phyloP scores from a whole-genome alignment of 257 asterid genomes.

The Striga asiatica region DNA sequence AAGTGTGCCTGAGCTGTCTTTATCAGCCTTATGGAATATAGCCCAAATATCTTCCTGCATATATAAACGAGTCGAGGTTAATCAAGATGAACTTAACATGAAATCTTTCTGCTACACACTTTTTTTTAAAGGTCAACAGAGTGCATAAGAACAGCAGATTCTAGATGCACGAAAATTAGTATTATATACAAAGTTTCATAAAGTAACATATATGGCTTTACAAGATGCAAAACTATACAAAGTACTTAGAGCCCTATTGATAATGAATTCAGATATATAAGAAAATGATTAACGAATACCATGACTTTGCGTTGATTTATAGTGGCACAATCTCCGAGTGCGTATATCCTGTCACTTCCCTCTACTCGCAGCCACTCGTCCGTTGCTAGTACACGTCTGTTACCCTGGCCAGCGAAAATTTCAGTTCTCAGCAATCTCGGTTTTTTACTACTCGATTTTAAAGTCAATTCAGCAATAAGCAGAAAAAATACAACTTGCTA shows the following conservation, averaged over 20 bases:
- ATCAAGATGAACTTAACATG: too few relatives aligned
- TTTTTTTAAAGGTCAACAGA: neutral
- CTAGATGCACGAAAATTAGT: too few relatives aligned
- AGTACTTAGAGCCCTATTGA: neutral
- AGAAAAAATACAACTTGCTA: neutral
- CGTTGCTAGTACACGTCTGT: constrained; percentile 77
- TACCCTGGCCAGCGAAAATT: constrained; percentile 35
- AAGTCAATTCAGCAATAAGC: constrained; percentile 3
- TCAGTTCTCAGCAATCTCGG: constrained; percentile 2
- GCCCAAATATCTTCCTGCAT: constrained; percentile 75
- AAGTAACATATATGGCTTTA: constrained; percentile 2
- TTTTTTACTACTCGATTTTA: neutral
- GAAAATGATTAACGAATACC: constrained; percentile 43
- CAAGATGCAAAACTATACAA: neutral
- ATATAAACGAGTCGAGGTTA: neutral
- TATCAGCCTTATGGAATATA: constrained; percentile 78
- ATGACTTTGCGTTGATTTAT: constrained; percentile 84
- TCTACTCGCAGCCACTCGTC: constrained; percentile 96
- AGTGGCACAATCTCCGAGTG: constrained; percentile 90
- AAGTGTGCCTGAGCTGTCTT: constrained; percentile 86
- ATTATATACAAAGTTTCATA: too few relatives aligned
- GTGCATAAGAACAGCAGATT: neutral
- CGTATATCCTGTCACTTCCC: constrained; percentile 60
- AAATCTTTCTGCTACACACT: too few relatives aligned
- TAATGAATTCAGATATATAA: neutral